Base-by-base conservation (phyloP, 441 rosid genomes). In the Jatropha multifida region DNA sequence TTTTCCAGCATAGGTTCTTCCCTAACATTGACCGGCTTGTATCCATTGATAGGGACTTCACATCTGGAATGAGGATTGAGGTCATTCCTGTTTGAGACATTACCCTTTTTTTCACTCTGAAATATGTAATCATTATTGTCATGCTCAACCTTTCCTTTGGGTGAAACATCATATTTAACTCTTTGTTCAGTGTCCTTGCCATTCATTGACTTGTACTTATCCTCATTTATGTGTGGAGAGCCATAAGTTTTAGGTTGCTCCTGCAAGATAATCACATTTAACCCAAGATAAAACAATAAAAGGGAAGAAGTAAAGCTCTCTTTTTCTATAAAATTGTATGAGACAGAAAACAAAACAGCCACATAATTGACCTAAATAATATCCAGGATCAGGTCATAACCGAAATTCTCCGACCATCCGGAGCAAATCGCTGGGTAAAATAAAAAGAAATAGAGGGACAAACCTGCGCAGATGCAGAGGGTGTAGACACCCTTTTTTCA, bases 381-480 rank as follows among this genome's bases (percentile, higher is more conserved):
- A 32, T 51, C 61, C 44, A 52, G 5, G 20, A 52, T 51, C 61
- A 69, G 60, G 27, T 37, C 2, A 40, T 13, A 58, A 67, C 20
- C 14, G 14, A 8, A 40, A 65, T 5, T 26, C 54, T 40, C 55
- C 40, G 10, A 5, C 17, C 48, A 17, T 14, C 11, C 4, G 41
- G 17, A 32, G 10, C 51, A 26, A 65, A 15, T 41, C 17, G 13
- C 15, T 27, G 14, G 40, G 32, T 27, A 72, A 62, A 44, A 59
- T 23, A 69, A 23, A 51, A 68, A 71, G 68, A 83, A 9, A 71
- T n/a, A 4, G 74, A 77, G 78, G 58, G 18, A 2, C 80, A 38
- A 76, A 91, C 97, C 92, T 81, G 86, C 54, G 76, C 72, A 27
- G 84, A 78, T 49, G 78, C 77, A 69, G 84, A 55, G 5, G 88